Evolutionary conservation across 2,329 filamentous ascomycete genomes (phyloP).

Genomic region (Dothidotthia symphoricarpi): DNA sequence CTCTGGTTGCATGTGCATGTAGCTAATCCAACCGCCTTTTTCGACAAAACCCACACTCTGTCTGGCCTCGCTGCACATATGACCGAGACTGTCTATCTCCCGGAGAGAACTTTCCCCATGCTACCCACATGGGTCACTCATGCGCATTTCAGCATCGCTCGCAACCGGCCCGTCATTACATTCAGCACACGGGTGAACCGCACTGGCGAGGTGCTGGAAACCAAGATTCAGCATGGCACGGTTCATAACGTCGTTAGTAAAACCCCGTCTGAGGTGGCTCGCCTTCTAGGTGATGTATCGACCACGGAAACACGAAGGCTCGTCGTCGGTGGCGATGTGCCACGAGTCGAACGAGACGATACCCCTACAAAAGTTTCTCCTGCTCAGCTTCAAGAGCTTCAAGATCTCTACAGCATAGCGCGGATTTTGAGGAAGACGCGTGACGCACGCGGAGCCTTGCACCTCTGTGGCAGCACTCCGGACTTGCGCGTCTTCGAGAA

Average conservation of each 20-base stretch:
- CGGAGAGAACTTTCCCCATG: constrained; percentile 58
- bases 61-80: constrained; percentile 61
- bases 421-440: constrained; percentile 34
- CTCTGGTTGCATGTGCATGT: constrained; percentile 78
- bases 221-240: constrained; percentile 53
- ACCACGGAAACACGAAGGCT: constrained; percentile 15
- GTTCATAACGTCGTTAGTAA: constrained; percentile 56
- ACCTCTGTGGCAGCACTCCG: constrained; percentile 28
- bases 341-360: constrained; percentile 1
- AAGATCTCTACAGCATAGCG: constrained; percentile 38
- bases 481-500: constrained; percentile 41
- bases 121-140: constrained; percentile 52
- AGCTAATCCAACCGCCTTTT: constrained; percentile 73
- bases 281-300: constrained; percentile 34
- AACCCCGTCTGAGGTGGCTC: constrained; percentile 45
- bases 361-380: constrained; percentile 16
- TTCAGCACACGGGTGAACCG: constrained; percentile 58
- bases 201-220: constrained; percentile 55
- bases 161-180: constrained; percentile 57
- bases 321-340: constrained; percentile 28
- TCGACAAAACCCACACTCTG: constrained; percentile 59
- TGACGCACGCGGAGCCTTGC: constrained; percentile 40
- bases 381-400: constrained; percentile 34
- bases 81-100: constrained; percentile 57
- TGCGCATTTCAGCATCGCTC: constrained; percentile 54